A percentile compares a stretch with the other conserved stretches of the same genome.
phyloP scores from a whole-genome alignment of 805 yeast species.

The Ogataea trehalophila region DNA sequence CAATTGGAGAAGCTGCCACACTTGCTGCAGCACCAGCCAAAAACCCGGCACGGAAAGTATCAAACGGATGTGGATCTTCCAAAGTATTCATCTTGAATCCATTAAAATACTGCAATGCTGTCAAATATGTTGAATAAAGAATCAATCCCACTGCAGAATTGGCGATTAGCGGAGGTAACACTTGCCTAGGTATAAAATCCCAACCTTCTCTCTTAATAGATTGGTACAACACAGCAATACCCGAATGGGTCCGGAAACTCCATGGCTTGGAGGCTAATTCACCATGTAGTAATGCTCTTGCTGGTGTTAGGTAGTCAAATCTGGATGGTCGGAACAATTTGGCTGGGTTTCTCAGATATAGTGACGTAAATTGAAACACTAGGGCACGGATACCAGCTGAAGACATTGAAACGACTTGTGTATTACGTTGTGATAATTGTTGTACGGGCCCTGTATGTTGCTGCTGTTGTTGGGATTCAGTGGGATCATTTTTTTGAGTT shows the following conservation, averaged over 20 bases:
- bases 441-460: constrained; percentile 6
- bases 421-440: constrained; percentile 34
- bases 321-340: constrained; percentile 88
- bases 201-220: constrained; percentile 80
- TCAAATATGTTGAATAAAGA: constrained; percentile 75
- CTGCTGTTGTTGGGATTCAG: too few species aligned
- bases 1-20: constrained; percentile 89
- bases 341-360: constrained; percentile 77
- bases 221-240: constrained; percentile 64
- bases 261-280: constrained; percentile 44
- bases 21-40: constrained; percentile 85
- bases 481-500: neutral
- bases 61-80: constrained; percentile 35
- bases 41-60: constrained; percentile 76
- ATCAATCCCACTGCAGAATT: constrained; percentile 88
- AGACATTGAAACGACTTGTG: constrained; percentile 65
- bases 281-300: constrained; percentile 48
- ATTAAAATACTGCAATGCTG: constrained; percentile 40
- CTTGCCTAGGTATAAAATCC: constrained; percentile 78
- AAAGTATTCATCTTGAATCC: constrained; percentile 16
- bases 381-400: constrained; percentile 86
- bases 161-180: constrained; percentile 82
- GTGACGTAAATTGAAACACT: constrained; percentile 68
- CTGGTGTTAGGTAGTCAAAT: constrained; percentile 76
- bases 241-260: constrained; percentile 65